A percentile compares a stretch with the other conserved stretches of the same genome.
These are phyloP conservation scores for Myrmaecium sp. DNA, from an alignment of 2,329 filamentous ascomycete species.

Conservation along the genomic window DNA sequence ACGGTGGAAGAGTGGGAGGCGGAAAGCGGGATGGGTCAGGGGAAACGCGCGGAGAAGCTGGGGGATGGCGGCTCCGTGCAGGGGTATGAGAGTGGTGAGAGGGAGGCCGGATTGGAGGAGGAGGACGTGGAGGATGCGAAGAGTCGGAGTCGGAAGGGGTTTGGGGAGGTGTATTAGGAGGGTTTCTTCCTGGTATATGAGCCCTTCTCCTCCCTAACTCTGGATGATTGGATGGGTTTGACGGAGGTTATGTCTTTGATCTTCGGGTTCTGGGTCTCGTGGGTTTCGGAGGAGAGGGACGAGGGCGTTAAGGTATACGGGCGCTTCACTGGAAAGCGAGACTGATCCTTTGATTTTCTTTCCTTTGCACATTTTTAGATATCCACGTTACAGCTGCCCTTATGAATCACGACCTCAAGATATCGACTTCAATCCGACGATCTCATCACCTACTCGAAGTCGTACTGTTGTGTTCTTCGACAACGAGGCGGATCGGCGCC, in stretches of 20 bases:
- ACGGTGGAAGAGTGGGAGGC: constrained; percentile 24
- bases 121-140: constrained; percentile 16
- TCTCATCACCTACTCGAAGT: too few species aligned
- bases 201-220: neutral
- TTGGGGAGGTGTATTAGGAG: constrained; percentile 16
- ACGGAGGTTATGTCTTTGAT: neutral
- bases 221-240: neutral
- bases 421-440: too few species aligned
- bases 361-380: neutral
- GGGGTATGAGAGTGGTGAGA: constrained; percentile 9
- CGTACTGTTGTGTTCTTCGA: too few species aligned
- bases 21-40: constrained; percentile 30
- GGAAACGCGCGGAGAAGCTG: constrained; percentile 27
- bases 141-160: constrained; percentile 13
- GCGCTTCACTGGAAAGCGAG: too few species aligned
- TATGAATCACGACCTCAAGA: too few species aligned
- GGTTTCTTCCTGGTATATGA: neutral
- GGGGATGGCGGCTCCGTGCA: constrained; percentile 23
- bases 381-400: too few species aligned
- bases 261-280: too few species aligned
- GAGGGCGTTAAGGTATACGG: too few species aligned
- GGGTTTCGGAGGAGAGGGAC: too few species aligned
- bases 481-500: too few species aligned
- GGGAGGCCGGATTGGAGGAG: constrained; percentile 7
- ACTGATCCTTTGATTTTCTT: neutral